A percentile compares a stretch with the other conserved stretches of the same genome.
These are phyloP conservation scores for Aspergillus tanneri DNA, from an alignment of 2,329 filamentous ascomycete species.

Conservation along the genomic window DNA sequence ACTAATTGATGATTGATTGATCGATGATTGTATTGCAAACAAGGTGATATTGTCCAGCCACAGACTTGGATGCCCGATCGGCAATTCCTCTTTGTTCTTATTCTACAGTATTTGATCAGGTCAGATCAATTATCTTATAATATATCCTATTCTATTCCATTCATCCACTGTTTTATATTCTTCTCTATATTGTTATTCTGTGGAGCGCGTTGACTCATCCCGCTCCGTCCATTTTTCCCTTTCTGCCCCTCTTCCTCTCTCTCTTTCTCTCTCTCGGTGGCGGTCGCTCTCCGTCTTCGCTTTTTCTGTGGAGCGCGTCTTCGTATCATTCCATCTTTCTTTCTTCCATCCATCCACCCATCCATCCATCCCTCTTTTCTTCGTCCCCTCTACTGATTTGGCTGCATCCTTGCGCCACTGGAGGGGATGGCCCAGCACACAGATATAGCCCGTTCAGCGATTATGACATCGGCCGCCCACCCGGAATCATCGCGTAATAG, in stretches of 20 bases:
- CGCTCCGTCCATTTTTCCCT: too few species aligned
- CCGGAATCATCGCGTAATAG: conserved; percentile 26
- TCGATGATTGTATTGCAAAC: too few species aligned
- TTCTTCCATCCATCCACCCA: conserved; percentile 6
- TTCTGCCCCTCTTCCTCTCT: conserved; percentile 6
- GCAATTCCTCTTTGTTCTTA: too few species aligned
- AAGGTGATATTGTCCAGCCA: too few species aligned
- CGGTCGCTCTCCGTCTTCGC: conserved; percentile 7
- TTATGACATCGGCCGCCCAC: conserved; percentile 41
- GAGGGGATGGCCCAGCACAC: conserved; percentile 49
- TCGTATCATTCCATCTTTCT: not conserved
- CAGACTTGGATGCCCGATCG: too few species aligned
- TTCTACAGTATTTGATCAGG: too few species aligned
- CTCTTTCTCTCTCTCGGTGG: conserved; percentile 1
- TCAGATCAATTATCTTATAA: too few species aligned
- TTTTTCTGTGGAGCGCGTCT: not conserved
- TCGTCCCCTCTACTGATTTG: conserved; percentile 6
- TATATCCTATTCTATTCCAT: too few species aligned
- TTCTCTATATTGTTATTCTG: too few species aligned
- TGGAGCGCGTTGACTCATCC: too few species aligned
- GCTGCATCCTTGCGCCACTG: conserved; percentile 22
- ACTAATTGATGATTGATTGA: too few species aligned
- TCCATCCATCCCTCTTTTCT: conserved; percentile 11
- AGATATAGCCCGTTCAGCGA: conserved; percentile 50
- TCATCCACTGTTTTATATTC: too few species aligned